phyloP scores from a whole-genome alignment of 768 basidiomycete genomes.

The Termitomyces sp. region DNA sequence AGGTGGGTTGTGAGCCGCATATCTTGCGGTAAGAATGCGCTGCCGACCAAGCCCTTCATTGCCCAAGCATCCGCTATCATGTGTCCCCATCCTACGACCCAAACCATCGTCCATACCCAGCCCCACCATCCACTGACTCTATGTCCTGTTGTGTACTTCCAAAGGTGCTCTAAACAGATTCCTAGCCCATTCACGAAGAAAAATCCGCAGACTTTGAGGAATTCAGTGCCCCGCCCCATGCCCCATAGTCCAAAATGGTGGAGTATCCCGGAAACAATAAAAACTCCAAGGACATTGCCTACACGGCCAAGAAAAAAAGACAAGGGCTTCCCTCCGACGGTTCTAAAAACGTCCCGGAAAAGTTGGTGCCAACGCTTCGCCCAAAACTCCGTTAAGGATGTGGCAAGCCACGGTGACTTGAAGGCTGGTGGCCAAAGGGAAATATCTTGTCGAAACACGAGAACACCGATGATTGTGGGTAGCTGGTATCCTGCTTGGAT shows the following conservation, averaged over 20 bases:
- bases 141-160: slow-evolving; percentile 36
- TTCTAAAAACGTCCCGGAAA: slow-evolving; percentile 53
- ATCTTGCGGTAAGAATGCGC: slow-evolving; percentile 29
- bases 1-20: slow-evolving; percentile 27
- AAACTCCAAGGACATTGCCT: slow-evolving; percentile 51
- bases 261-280: slow-evolving; percentile 52
- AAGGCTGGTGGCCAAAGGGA: slow-evolving; percentile 63
- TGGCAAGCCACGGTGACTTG: slow-evolving; percentile 47
- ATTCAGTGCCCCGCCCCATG: slow-evolving; percentile 48
- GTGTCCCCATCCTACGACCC: slow-evolving; percentile 43
- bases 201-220: slow-evolving; percentile 36
- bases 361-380: slow-evolving; percentile 62
- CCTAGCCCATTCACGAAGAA: slow-evolving; percentile 56
- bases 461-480: slow-evolving; percentile 35
- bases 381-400: slow-evolving; percentile 63
- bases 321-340: slow-evolving; percentile 41
- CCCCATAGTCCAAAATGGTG: slow-evolving; percentile 57
- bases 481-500: slow-evolving; percentile 40
- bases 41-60: slow-evolving; percentile 34
- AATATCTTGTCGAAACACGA: slow-evolving; percentile 41
- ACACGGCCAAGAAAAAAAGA: slow-evolving; percentile 36
- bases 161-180: slow-evolving; percentile 41
- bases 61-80: slow-evolving; percentile 47
- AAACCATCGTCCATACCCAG: slow-evolving; percentile 43
- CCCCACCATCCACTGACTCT: slow-evolving; percentile 44